Conservation (phyloP, 305 asterid genomes). For the Solanum aculeatissimum region DNA sequence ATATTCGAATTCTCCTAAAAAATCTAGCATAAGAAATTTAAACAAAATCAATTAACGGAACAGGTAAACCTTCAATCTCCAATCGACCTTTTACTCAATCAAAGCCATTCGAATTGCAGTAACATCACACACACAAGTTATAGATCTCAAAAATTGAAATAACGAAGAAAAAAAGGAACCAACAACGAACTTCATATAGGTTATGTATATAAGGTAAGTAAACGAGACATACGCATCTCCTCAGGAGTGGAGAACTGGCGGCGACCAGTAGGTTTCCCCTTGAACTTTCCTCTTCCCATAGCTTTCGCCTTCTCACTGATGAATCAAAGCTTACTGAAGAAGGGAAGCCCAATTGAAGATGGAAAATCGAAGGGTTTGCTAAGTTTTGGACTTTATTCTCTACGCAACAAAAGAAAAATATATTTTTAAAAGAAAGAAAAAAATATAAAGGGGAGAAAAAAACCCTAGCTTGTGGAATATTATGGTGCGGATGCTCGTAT, state of each 20-base stretch:
- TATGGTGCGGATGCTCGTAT: not conserved
- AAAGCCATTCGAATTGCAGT: not conserved
- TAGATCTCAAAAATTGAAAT: not conserved
- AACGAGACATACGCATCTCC: constrained; percentile 44
- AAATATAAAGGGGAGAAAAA: not conserved
- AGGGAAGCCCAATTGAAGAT: not conserved
- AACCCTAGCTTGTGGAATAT: not conserved
- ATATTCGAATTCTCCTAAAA: not conserved
- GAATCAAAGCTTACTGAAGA: not conserved
- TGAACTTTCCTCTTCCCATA: constrained; percentile 96
- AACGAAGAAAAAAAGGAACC: not conserved
- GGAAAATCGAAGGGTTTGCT: not conserved
- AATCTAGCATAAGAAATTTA: not conserved
- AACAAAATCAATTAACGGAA: not conserved
- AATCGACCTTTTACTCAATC: not conserved
- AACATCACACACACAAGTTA: not conserved
- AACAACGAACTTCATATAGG: not conserved
- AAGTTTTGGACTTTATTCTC: not conserved
- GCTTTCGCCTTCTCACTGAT: not conserved
- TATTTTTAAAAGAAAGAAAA: not conserved
- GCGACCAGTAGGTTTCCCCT: constrained; percentile 98
- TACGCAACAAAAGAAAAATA: not conserved
- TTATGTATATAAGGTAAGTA: not conserved
- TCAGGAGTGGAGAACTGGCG: constrained; percentile 93
- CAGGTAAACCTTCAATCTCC: not conserved